These are phyloP conservation scores for Metschnikowia bowlesiae DNA, from an alignment of 805 yeast species.

Conservation along the genomic window DNA sequence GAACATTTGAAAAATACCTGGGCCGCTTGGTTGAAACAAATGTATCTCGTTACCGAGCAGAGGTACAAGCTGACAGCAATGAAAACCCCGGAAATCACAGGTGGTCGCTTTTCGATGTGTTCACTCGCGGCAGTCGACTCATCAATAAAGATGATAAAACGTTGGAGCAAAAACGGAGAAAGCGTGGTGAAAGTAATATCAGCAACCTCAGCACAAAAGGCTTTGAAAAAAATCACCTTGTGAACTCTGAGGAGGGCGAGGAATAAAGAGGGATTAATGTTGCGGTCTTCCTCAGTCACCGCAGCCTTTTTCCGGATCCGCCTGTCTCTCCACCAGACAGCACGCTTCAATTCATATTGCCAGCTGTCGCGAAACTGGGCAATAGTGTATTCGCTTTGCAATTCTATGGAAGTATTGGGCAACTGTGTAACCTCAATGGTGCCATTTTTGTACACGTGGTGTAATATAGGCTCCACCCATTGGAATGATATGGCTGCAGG, in stretches of 20 bases:
- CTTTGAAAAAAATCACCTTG: conserved; percentile 6
- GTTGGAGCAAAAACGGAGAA: conserved; percentile 29
- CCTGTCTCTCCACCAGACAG: conserved; percentile 18
- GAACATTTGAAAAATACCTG: conserved; percentile 18
- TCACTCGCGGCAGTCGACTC: conserved; percentile 5
- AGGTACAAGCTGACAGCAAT: conserved; percentile 65
- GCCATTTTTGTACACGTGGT: conserved; percentile 20
- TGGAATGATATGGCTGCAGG: conserved; percentile 21
- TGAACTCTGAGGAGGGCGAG: conserved; percentile 15
- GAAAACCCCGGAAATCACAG: conserved; percentile 66
- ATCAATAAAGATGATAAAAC: conserved; percentile 25
- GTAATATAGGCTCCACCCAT: conserved; percentile 27
- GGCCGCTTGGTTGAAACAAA: conserved; percentile 19
- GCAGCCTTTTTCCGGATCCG: conserved; percentile 4
- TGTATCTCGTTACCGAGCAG: conserved; percentile 19
- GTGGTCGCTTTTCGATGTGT: conserved; percentile 6
- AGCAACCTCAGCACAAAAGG: conserved; percentile 17
- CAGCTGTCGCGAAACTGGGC: conserved; percentile 19
- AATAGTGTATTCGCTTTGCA: conserved; percentile 11
- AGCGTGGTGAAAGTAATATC: conserved; percentile 21
- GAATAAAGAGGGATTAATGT: conserved; percentile 21
- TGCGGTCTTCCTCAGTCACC: conserved; percentile 12
- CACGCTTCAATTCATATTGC: conserved; percentile 12
- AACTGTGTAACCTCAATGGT: conserved; percentile 19
- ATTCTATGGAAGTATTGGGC: conserved; percentile 13